phyloP scores from a whole-genome alignment of 306 rosid genomes.

The Alnus glutinosa region DNA sequence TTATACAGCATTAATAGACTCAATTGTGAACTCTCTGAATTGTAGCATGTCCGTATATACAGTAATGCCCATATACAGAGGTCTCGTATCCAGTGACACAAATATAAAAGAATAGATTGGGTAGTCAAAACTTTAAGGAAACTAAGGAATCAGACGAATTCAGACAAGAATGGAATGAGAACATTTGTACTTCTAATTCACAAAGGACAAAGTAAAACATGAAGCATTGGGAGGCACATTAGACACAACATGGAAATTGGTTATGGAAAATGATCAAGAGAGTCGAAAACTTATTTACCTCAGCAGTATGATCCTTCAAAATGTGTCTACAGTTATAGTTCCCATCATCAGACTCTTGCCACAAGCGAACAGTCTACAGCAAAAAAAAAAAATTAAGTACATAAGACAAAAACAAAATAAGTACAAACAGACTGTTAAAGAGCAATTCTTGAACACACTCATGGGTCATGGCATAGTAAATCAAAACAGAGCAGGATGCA shows the following conservation, averaged over 20 bases:
- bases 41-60: not conserved
- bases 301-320: conserved; percentile 85
- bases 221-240: not conserved
- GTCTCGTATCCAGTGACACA: not conserved
- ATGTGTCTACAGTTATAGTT: conserved; percentile 71
- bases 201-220: not conserved
- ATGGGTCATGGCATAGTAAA: not conserved
- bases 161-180: conserved; percentile 2
- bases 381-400: conserved; percentile 6
- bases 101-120: not conserved
- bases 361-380: conserved; percentile 86
- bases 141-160: not conserved
- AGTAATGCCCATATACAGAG: not conserved
- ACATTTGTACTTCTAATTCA: not conserved
- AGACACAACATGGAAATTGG: conserved; percentile 1
- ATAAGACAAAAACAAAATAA: conserved; percentile 1
- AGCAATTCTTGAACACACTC: not conserved
- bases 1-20: not conserved
- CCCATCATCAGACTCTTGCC: conserved; percentile 89
- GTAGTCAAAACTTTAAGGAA: not conserved
- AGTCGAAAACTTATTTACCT: conserved; percentile 47
- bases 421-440: not conserved
- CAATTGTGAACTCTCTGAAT: not conserved
- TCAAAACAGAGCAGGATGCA: not conserved
- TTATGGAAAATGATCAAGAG: conserved; percentile 7